A percentile compares a stretch with the other conserved stretches of the same genome.
These are phyloP conservation scores for Metschnikowia similis DNA, from an alignment of 805 yeast species.

Conservation along the genomic window DNA sequence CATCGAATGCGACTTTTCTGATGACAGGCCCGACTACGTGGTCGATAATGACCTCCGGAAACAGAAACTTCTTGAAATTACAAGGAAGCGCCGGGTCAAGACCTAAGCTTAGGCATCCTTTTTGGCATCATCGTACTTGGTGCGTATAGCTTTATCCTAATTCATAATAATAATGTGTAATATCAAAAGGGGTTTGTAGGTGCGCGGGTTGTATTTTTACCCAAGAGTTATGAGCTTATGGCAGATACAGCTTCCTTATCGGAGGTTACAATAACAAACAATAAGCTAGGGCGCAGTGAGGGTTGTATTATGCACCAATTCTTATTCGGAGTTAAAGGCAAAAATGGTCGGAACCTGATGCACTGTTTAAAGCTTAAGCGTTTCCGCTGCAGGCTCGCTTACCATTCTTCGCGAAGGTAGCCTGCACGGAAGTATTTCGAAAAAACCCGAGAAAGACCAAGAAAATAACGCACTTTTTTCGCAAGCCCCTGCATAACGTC, in stretches of 20 bases:
- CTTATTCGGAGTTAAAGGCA: background rate
- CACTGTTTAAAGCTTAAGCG: background rate
- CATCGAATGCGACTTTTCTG: constrained; percentile 38
- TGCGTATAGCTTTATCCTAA: background rate
- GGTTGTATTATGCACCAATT: background rate
- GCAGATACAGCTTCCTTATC: background rate
- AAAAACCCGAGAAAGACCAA: background rate
- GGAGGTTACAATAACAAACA: background rate
- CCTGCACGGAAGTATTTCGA: background rate
- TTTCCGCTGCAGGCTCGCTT: constrained; percentile 1
- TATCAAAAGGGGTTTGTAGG: background rate
- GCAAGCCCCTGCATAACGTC: constrained; percentile 1
- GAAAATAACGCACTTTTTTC: background rate
- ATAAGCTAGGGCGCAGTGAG: background rate
- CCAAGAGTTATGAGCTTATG: background rate
- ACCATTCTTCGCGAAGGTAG: background rate
- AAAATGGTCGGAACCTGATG: constrained; percentile 1
- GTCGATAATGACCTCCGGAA: constrained; percentile 29
- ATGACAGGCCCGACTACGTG: constrained; percentile 37
- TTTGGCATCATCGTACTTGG: background rate
- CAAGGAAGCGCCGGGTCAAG: constrained; percentile 11
- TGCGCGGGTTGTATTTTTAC: background rate
- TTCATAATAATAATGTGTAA: background rate
- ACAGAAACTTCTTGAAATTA: constrained; percentile 30
- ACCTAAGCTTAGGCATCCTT: background rate